phyloP scores from a whole-genome alignment of 179 eudicot species.

The Vitellaria paradoxa region DNA sequence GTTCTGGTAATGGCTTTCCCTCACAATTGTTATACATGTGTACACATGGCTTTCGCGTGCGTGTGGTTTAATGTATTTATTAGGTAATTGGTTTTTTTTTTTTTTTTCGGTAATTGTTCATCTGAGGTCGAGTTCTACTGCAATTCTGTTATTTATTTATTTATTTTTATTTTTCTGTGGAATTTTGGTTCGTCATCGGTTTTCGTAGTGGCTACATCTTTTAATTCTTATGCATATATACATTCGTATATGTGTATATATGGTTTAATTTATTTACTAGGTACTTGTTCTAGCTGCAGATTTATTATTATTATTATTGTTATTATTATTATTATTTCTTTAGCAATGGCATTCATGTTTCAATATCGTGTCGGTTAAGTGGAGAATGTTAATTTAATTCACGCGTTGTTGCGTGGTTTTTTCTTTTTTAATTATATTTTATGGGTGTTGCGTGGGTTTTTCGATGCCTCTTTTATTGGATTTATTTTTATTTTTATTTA shows the following conservation, averaged over 20 bases:
- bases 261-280: too few species aligned
- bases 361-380: not conserved
- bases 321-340: too few species aligned
- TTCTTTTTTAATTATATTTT: not conserved
- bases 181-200: too few species aligned
- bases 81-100: not conserved
- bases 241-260: too few species aligned
- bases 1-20: slow-evolving; percentile 44
- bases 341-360: not conserved
- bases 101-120: not conserved
- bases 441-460: not conserved
- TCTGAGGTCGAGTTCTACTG: not conserved
- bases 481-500: too few species aligned
- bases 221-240: too few species aligned
- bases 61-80: not conserved
- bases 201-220: too few species aligned
- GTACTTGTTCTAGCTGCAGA: too few species aligned
- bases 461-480: too few species aligned
- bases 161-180: not conserved
- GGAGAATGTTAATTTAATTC: not conserved
- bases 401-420: not conserved
- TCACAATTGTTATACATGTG: not conserved
- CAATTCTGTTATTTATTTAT: not conserved
- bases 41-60: too few species aligned
- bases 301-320: too few species aligned